phyloP scores from a whole-genome alignment of 768 basidiomycete species.

The Termitomyces eurrhizus region DNA sequence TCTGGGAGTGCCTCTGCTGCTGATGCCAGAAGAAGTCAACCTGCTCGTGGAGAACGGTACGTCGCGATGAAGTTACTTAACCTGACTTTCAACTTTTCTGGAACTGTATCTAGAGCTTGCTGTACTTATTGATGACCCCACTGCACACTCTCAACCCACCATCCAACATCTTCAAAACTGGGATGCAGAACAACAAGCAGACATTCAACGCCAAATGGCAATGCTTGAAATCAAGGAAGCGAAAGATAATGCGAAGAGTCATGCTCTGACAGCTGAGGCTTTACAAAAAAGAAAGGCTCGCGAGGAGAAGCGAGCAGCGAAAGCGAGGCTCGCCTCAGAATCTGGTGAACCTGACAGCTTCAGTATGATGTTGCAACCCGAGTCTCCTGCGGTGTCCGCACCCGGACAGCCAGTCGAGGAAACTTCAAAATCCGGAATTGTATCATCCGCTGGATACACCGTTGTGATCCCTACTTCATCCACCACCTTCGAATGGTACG shows the following conservation, averaged over 20 bases:
- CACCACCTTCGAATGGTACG: constrained; percentile 65
- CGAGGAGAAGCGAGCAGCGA: constrained; percentile 40
- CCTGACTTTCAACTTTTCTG: constrained; percentile 9
- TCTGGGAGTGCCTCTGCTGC: constrained; percentile 82
- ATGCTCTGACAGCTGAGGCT: constrained; percentile 58
- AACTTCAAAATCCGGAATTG: constrained; percentile 2
- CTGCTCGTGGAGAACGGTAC: constrained; percentile 80
- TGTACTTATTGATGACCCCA: constrained; percentile 68
- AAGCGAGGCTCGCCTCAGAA: constrained; percentile 15
- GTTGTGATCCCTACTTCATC: constrained; percentile 70
- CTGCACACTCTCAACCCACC: constrained; percentile 50
- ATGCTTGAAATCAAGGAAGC: constrained; percentile 46
- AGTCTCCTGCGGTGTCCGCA: not conserved
- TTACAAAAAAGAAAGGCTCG: constrained; percentile 69
- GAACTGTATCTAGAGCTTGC: constrained; percentile 55
- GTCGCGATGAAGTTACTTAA: constrained; percentile 16
- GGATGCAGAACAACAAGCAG: constrained; percentile 45
- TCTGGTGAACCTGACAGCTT: constrained; percentile 2
- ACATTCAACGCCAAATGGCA: constrained; percentile 44
- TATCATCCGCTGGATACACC: constrained; percentile 25
- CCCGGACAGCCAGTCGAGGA: not conserved
- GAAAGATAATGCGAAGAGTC: constrained; percentile 35
- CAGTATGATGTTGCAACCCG: constrained; percentile 6
- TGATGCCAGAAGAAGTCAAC: constrained; percentile 91
- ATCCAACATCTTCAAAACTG: constrained; percentile 46